Evolutionary conservation across 2,329 filamentous ascomycete species (phyloP).

Genomic region (Colletotrichum musicola): DNA sequence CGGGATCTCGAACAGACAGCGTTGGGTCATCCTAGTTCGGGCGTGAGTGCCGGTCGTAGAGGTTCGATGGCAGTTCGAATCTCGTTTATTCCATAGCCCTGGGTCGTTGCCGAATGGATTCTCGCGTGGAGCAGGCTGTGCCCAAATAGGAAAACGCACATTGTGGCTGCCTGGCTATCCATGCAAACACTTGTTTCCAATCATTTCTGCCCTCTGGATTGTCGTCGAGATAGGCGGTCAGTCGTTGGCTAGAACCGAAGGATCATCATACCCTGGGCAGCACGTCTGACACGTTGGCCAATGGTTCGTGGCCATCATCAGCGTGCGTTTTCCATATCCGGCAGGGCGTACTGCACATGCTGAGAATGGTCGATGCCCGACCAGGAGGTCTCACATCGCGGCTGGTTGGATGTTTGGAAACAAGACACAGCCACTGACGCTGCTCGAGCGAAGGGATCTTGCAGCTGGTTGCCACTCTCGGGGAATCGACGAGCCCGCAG

Average conservation of each 20-base stretch:
- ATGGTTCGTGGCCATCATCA: background rate
- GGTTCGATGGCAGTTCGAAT: conserved; percentile 12
- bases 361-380: conserved; percentile 10
- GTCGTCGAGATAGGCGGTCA: background rate
- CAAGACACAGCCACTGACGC: conserved; percentile 31
- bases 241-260: background rate
- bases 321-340: background rate
- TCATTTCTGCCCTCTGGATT: background rate
- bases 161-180: background rate
- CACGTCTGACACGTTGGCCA: background rate
- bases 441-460: conserved; percentile 31
- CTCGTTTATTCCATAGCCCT: background rate
- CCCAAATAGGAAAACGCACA: background rate
- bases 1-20: conserved; percentile 33
- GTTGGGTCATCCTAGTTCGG: conserved; percentile 24
- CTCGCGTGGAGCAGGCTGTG: background rate
- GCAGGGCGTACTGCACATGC: background rate
- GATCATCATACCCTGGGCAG: background rate
- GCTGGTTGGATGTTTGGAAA: conserved; percentile 17
- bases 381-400: conserved; percentile 23
- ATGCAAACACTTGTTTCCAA: background rate
- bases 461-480: conserved; percentile 4
- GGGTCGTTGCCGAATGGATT: conserved; percentile 1
- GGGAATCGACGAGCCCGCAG: background rate
- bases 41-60: background rate